phyloP scores from a whole-genome alignment of 495 filamentous ascomycete species.

The Penicillium robsamsonii region DNA sequence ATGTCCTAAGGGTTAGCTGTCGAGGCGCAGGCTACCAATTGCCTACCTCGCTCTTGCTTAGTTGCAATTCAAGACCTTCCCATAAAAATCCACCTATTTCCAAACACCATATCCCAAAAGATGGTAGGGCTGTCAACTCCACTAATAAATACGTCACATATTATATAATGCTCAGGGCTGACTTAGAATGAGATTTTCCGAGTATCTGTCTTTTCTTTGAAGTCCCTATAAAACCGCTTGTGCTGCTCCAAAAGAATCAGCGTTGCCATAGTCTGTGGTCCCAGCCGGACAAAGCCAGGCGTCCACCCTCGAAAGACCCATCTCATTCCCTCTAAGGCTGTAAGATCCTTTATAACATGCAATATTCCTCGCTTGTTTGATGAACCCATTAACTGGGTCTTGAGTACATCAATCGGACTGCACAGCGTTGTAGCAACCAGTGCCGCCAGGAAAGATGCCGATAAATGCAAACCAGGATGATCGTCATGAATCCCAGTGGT shows the following conservation, averaged over 20 bases:
- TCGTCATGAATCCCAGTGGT: slow-evolving; percentile 42
- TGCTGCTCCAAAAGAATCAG: slow-evolving; percentile 86
- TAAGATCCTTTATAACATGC: slow-evolving; percentile 17
- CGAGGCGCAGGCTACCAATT: no score
- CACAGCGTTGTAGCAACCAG: slow-evolving; percentile 89
- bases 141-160: no score
- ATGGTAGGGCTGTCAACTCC: no score
- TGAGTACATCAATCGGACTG: slow-evolving; percentile 86
- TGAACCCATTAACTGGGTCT: slow-evolving; percentile 74
- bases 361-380: slow-evolving; percentile 14
- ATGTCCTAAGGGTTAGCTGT: no score
- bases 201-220: slow-evolving; percentile 32
- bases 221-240: slow-evolving; percentile 44
- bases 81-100: no score
- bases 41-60: no score
- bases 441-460: slow-evolving; percentile 71
- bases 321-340: slow-evolving; percentile 17
- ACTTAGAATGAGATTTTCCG: neutral
- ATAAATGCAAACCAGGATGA: slow-evolving; percentile 71
- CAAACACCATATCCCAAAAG: no score
- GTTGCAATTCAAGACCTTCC: no score
- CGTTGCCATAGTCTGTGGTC: slow-evolving; percentile 81
- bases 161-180: no score
- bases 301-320: slow-evolving; percentile 94
- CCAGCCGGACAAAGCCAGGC: slow-evolving; percentile 79